A percentile compares a stretch with the other conserved stretches of the same genome.
Evolutionary conservation across 106 monocot species (phyloP).

Genomic region (Phalaenopsis equestris): DNA sequence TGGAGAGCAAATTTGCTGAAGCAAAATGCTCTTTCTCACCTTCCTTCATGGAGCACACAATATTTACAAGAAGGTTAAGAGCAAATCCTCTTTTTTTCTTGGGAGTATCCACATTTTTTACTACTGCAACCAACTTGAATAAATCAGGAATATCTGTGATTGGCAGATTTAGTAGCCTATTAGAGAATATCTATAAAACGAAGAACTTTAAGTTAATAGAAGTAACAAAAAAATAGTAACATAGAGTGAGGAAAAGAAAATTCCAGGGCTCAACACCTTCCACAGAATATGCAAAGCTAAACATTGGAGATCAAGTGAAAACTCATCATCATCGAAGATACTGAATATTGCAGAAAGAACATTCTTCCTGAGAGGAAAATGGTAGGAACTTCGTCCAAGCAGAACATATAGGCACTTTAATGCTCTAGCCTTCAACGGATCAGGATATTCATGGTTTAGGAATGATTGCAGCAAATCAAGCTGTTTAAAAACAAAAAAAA

Average conservation of each 20-base stretch:
- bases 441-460: conserved; percentile 23
- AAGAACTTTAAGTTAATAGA: conserved; percentile 3
- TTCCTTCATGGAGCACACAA: conserved; percentile 31
- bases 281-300: conserved; percentile 31
- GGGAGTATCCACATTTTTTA: conserved; percentile 20
- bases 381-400: conserved; percentile 18
- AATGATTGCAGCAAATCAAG: conserved; percentile 37
- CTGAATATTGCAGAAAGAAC: conserved; percentile 16
- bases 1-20: conserved; percentile 9
- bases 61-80: conserved; percentile 41
- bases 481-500: conserved; percentile 23
- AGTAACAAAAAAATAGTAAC: not conserved
- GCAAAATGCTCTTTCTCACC: conserved; percentile 9
- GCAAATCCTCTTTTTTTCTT: conserved; percentile 26
- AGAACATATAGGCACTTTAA: conserved; percentile 53
- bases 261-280: conserved; percentile 31
- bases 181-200: conserved; percentile 3
- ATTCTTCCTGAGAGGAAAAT: conserved; percentile 16
- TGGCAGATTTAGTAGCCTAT: conserved; percentile 9
- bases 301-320: conserved; percentile 25
- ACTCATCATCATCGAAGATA: conserved; percentile 24
- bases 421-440: conserved; percentile 23
- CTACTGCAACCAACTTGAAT: conserved; percentile 23
- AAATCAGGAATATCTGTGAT: conserved; percentile 19
- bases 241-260: not conserved